A percentile compares a stretch with the other conserved stretches of the same genome.
These are phyloP conservation scores for Alternaria sp. DNA, from an alignment of 2,329 filamentous ascomycete species.

Conservation along the genomic window DNA sequence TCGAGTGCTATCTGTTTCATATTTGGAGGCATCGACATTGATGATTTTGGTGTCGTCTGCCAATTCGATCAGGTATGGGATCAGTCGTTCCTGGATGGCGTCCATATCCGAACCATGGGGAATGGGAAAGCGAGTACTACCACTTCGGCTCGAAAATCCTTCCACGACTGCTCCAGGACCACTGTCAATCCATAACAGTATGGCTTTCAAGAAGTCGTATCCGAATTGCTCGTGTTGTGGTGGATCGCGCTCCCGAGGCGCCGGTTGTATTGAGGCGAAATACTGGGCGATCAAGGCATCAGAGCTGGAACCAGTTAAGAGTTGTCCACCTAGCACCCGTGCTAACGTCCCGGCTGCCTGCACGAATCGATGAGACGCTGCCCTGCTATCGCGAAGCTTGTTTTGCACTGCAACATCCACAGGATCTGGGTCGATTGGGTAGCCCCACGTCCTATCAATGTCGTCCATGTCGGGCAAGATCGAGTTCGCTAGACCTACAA, in stretches of 20 bases:
- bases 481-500: constrained; percentile 48
- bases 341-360: constrained; percentile 67
- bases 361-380: constrained; percentile 65
- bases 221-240: constrained; percentile 59
- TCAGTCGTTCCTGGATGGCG: constrained; percentile 63
- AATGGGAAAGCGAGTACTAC: constrained; percentile 59
- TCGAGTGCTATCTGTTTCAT: constrained; percentile 62
- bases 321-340: constrained; percentile 61
- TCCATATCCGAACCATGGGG: constrained; percentile 57
- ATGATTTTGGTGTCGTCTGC: constrained; percentile 59
- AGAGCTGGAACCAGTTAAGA: constrained; percentile 53
- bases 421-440: constrained; percentile 62
- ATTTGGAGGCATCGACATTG: constrained; percentile 64
- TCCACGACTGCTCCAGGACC: constrained; percentile 62
- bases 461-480: constrained; percentile 64
- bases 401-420: constrained; percentile 63
- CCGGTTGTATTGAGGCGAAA: constrained; percentile 58
- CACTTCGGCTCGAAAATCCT: constrained; percentile 60
- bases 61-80: constrained; percentile 64
- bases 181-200: constrained; percentile 67
- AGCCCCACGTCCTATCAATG: constrained; percentile 63
- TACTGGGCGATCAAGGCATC: constrained; percentile 49
- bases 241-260: constrained; percentile 46
- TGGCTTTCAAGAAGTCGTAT: constrained; percentile 71
- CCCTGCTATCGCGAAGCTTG: constrained; percentile 62